Conservation (phyloP, 352 stramenopile species). For the Pythium graminicola region DNA sequence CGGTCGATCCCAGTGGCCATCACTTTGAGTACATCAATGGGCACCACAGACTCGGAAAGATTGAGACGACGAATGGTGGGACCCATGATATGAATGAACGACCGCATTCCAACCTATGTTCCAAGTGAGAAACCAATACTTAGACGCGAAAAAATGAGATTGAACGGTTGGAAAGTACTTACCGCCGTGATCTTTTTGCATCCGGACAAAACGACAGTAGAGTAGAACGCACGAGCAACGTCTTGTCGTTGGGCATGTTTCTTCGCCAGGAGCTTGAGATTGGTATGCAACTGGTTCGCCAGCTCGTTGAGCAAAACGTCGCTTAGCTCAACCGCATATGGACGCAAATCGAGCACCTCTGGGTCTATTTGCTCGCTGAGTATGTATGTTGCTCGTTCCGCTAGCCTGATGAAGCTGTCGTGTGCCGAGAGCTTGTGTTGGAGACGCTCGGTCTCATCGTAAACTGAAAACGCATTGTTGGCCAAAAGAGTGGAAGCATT, state of each 20-base stretch:
- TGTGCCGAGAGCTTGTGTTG: conserved; percentile 34
- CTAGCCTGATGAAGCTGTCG: conserved; percentile 30
- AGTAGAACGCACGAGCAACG: conserved; percentile 28
- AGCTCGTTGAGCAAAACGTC: conserved; percentile 58
- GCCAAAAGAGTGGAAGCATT: neutral
- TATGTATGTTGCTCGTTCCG: conserved; percentile 41
- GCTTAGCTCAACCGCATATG: conserved; percentile 38
- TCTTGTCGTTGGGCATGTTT: conserved; percentile 13
- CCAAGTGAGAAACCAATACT: neutral
- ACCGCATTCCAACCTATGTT: conserved; percentile 56
- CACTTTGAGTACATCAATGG: conserved; percentile 59
- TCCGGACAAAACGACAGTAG: conserved; percentile 40
- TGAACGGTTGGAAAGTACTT: neutral
- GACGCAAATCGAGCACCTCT: conserved; percentile 49
- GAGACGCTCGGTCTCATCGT: conserved; percentile 29
- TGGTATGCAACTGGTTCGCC: conserved; percentile 43
- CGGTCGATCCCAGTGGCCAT: conserved; percentile 55
- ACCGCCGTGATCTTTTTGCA: conserved; percentile 52
- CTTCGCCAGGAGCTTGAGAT: conserved; percentile 20
- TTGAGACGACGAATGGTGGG: conserved; percentile 39
- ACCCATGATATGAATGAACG: conserved; percentile 58
- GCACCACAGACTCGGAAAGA: conserved; percentile 41
- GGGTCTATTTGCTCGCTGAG: conserved; percentile 39
- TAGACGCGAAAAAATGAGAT: neutral
- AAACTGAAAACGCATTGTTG: conserved; percentile 32